Conservation (phyloP, 1,139 yeast genomes). For the Geotrichum australiense region DNA sequence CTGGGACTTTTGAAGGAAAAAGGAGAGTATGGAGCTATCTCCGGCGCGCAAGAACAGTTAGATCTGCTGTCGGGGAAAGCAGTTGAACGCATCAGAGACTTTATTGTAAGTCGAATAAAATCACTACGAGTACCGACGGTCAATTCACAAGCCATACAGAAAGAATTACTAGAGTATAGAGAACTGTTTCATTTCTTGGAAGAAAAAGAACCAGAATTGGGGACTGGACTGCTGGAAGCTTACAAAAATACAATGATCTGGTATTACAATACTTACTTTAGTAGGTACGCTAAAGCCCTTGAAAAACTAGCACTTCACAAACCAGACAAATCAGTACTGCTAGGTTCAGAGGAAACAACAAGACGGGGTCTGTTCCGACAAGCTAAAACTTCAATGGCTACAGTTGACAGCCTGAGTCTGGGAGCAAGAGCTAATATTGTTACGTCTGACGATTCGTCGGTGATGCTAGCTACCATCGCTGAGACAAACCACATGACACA, state of each 20-base stretch:
- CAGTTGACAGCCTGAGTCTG: slow-evolving; percentile 47
- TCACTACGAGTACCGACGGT: slow-evolving; percentile 46
- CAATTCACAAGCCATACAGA: slow-evolving; percentile 69
- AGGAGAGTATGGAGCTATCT: slow-evolving; percentile 21
- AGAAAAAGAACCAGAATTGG: slow-evolving; percentile 53
- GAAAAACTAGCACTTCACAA: slow-evolving; percentile 52
- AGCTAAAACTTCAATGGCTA: slow-evolving; percentile 20
- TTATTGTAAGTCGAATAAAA: slow-evolving; percentile 57
- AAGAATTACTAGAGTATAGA: slow-evolving; percentile 50
- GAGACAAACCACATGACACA: slow-evolving; percentile 61
- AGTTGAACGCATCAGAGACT: slow-evolving; percentile 70
- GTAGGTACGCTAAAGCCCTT: slow-evolving; percentile 69
- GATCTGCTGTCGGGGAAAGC: slow-evolving; percentile 45
- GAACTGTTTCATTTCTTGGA: slow-evolving; percentile 55
- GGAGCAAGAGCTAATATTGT: slow-evolving; percentile 52
- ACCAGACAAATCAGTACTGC: slow-evolving; percentile 47
- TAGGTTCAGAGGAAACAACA: slow-evolving; percentile 38
- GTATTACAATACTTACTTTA: slow-evolving; percentile 79
- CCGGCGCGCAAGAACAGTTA: slow-evolving; percentile 37
- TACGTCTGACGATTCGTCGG: slow-evolving; percentile 49
- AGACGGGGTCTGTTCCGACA: slow-evolving; percentile 15
- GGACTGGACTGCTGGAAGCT: slow-evolving; percentile 70
- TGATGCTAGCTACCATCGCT: slow-evolving; percentile 79
- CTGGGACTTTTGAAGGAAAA: slow-evolving; percentile 17
- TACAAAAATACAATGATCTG: slow-evolving; percentile 84